Percentiles rank a stretch among this genome's conserved stretches.
Evolutionary conservation across 108 stramenopile species (phyloP).

Genomic region (Nitzschia sp.): DNA sequence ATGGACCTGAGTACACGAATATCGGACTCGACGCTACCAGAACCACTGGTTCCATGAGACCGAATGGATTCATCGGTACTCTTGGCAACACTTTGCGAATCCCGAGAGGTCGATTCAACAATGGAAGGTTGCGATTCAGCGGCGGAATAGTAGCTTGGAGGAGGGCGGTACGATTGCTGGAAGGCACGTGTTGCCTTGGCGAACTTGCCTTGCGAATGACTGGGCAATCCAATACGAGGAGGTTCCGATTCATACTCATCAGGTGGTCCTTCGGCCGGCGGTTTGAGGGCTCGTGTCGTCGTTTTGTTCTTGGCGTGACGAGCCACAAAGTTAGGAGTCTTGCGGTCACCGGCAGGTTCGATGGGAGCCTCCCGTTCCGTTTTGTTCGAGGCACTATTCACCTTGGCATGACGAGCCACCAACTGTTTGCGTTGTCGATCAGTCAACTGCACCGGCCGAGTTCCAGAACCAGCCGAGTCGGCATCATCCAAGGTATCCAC

Average conservation of each 20-base stretch:
- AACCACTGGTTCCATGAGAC: background rate
- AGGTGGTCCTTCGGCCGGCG: background rate
- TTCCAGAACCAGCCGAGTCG: background rate
- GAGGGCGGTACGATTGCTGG: constrained; percentile 2
- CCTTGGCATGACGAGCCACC: background rate
- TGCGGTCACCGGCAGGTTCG: background rate
- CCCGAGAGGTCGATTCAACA: background rate
- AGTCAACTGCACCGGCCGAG: background rate
- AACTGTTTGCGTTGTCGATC: background rate
- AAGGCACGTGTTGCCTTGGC: constrained; percentile 17
- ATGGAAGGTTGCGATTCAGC: background rate
- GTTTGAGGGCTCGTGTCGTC: background rate
- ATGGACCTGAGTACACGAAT: constrained; percentile 32
- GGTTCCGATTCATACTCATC: background rate
- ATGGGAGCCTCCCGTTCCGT: background rate
- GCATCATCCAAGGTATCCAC: background rate
- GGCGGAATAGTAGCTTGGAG: background rate
- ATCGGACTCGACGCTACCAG: constrained; percentile 29
- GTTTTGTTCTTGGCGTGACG: constrained; percentile 7
- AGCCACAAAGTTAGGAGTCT: constrained; percentile 10
- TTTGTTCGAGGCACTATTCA: background rate
- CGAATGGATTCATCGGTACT: constrained; percentile 1
- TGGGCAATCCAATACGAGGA: background rate
- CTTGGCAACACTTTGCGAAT: background rate
- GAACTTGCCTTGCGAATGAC: constrained; percentile 5